Base-by-base conservation (phyloP, 306 rosid genomes). In the Echinosophora koreensis region DNA sequence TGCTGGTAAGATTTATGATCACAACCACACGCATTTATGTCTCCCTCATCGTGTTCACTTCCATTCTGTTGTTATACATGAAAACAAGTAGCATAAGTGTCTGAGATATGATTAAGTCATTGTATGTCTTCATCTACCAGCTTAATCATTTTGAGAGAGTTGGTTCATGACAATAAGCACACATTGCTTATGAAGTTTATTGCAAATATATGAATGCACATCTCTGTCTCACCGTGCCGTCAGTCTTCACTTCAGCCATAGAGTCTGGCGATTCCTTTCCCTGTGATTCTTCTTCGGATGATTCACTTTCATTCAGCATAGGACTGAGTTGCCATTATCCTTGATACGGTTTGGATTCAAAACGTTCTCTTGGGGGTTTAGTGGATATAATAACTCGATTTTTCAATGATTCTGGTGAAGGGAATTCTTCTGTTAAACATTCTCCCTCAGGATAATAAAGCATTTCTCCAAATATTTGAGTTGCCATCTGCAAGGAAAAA, bases 401-500 rank as follows among this genome's bases (percentile, higher is more conserved):
- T 83, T 87, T 90, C 81, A 95, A 68, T 22, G 90, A 88, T 75
- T 90, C 93, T 2, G 97, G 97, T 17, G 99, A 89, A 17, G 96
- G 96, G 80, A 95, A 95, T 84, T 92, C 99, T 57, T 92, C 99
- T 57, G 76, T 77, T 70, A 86, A 85, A 78, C 80, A 72, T 6
- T 72, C 87, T 74, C 28, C 30, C 50, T 81, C 73, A 38, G 93
- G 99, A 72, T 89, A 85, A 86, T 73, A 87, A 76, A 95, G 86
- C 82, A 80, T 76, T 30, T 92, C 97, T 84, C 96, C 97, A 57
- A 95, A 86, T 76, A 82, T 88, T 77, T 84, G 71, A 51, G 87
- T 87, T 30, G 85, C 86, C 93, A 95, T 81, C 99, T 95, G 69
- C 87, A 81, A 69, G 65, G 67, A 61, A 75, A 75, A 12, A 34